Evolutionary conservation across 169 alveolate species (phyloP), one percentile per base, ranked within the genome.

Genomic region (Plasmodium billcollinsi): DNA sequence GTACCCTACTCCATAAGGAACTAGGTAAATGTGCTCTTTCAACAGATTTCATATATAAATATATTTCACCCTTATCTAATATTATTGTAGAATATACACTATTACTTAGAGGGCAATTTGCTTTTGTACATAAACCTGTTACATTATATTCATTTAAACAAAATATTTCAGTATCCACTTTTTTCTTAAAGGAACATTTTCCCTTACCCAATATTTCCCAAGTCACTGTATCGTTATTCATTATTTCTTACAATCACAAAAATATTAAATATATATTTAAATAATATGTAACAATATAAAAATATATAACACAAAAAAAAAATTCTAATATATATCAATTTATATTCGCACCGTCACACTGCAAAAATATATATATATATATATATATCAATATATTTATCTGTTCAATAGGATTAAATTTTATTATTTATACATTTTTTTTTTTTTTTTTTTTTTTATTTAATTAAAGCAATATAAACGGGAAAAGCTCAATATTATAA

Each of bases 11-110:
- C 99, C 99, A 98, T 88, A 98, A 90, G 24, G 96, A 94, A 86
- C 96, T 97, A 8, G 99, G 99, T 18, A 99, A 92, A 85, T 99
- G 99, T 0, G 99, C 99, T 63, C 99, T 93, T 91, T 99, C 99
- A 8, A 98, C 98, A 14, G 99, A 98, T 94, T 98, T 99, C 95
- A 98, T 94, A 94, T 98, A 97, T 66, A 99, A 95, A 90, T 97
- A 98, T 47, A 49, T 85, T 93, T 59, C 75, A 61, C 98, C 98
- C 66, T 95, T 93, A 58, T 96, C 97, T 88, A 98, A 99, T 49
- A 97, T 95, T 9, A 99, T 98, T 5, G 99, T 99, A 24, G 99
- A 99, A 93, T 98, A 99, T 88, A 97, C 93, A 75, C 99, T 96
- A 94, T 99, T 99, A 11, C 99, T 98, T 39, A 99, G 94, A 8